phyloP scores from a whole-genome alignment of 1,284 basidiomycete genomes.

The Cryptococcus sp. region DNA sequence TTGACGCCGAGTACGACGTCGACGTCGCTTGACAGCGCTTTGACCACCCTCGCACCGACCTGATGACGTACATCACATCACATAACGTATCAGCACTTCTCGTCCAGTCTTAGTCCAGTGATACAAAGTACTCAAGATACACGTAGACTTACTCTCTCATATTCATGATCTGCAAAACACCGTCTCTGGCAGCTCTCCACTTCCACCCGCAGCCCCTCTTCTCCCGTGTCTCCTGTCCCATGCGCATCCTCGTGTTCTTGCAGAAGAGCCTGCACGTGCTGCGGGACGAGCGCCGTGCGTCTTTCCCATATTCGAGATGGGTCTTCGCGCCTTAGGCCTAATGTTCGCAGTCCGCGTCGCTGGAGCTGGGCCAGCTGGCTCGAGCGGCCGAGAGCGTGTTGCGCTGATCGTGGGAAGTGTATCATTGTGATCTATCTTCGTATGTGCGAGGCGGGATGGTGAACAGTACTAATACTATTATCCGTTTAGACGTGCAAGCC shows the following conservation, averaged over 20 bases:
- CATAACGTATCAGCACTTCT: constrained; percentile 10
- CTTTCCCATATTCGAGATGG: constrained; percentile 80
- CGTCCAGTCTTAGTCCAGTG: background rate
- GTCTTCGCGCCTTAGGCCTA: constrained; percentile 77
- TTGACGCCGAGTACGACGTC: constrained; percentile 85
- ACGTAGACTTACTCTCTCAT: constrained; percentile 62
- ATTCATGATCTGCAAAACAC: constrained; percentile 68
- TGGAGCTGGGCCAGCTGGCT: no score
- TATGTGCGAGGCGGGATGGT: no score
- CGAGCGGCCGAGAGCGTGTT: no score
- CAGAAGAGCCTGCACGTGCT: constrained; percentile 63
- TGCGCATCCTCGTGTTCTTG: background rate
- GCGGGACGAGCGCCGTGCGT: constrained; percentile 77
- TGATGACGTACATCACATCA: constrained; percentile 44
- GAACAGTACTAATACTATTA: no score
- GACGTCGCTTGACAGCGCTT: constrained; percentile 61
- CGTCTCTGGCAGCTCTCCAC: constrained; percentile 74
- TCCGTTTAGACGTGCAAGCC: no score
- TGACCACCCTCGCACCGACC: constrained; percentile 72
- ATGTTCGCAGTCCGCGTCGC: constrained; percentile 39
- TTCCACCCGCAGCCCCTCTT: constrained; percentile 65
- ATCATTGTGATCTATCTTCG: no score
- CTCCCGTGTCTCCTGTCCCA: background rate
- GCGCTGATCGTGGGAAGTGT: no score
- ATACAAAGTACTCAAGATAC: no score